Percentiles rank a stretch among this genome's conserved stretches.
Evolutionary conservation across 331 rosid genomes (phyloP).

Genomic region (Rhamnella rubrinervis): DNA sequence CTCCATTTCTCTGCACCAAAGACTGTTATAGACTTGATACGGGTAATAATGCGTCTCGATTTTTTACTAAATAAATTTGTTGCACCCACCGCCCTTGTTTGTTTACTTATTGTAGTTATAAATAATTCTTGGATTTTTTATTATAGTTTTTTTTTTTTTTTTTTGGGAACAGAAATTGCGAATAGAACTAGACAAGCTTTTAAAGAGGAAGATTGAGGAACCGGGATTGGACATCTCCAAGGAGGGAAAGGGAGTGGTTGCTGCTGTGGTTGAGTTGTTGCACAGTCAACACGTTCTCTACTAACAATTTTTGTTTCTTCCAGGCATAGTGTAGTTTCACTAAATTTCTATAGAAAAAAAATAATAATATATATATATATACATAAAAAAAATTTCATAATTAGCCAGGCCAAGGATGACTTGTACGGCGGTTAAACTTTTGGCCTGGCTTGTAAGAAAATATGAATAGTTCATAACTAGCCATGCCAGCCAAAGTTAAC

Average conservation of each 20-base stretch:
- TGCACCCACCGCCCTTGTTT: background rate
- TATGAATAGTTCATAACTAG: no score
- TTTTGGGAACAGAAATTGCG: slow-evolving; percentile 76
- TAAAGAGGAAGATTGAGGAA: slow-evolving; percentile 78
- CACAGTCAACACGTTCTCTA: slow-evolving; percentile 50
- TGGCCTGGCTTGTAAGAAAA: no score
- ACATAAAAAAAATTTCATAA: no score
- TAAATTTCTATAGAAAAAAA: no score
- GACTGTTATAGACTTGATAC: slow-evolving; percentile 75
- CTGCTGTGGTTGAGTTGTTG: slow-evolving; percentile 81
- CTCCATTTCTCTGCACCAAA: slow-evolving; percentile 94
- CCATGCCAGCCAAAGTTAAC: no score
- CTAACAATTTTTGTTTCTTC: slow-evolving; percentile 5
- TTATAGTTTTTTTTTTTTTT: slow-evolving; percentile 9
- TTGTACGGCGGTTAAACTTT: no score
- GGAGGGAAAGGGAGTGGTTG: slow-evolving; percentile 85
- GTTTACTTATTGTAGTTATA: background rate
- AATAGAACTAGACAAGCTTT: slow-evolving; percentile 79
- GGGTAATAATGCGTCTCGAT: slow-evolving; percentile 42
- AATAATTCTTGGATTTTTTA: slow-evolving; percentile 1
- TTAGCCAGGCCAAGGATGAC: no score
- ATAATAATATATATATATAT: no score
- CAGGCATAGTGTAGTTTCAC: background rate
- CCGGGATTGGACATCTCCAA: slow-evolving; percentile 75
- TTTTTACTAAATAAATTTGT: slow-evolving; percentile 4